Evolutionary conservation across 306 rosid species (phyloP), one percentile per base, ranked within the genome.

Genomic region (Vigna radiata): DNA sequence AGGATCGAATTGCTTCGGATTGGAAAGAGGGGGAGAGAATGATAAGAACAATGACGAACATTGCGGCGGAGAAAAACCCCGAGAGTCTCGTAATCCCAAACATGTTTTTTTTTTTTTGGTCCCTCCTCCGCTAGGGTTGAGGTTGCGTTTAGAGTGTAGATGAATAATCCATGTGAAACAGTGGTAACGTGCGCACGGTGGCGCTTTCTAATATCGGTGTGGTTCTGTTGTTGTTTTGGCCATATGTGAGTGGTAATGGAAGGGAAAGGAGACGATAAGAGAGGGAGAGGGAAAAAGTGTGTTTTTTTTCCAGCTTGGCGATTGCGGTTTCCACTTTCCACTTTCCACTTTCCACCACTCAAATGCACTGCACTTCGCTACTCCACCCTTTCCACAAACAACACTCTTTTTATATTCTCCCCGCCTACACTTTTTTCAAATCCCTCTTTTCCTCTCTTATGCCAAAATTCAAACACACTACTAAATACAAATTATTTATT

Each of bases 1-100:
- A 71, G 61, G 94, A 87, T 11, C 90, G 83, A 76, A 89, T 89
- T 52, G 94, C 94, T 70, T 89, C 94, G 6, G 94, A 86, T 67
- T 89, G 94, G 11, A 89, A 84, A 50, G 94, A 89, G 0, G 94
- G 94, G 18, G 91, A 87, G 33, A 89, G 78, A 47, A 89, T 12
- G 15, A 44, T 44, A 44, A 44, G 49, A 44, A 44, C 36, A 19
- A 89, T 83, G 82, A 82, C 46, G 13, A 87, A 67, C 90, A 89
- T 87, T 53, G 89, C 91, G 17, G 89, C 87, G 39, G 91, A 87
- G 78, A 86, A 81, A 37, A 89, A 82, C 7, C 91, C 87, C 1
- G 94, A 89, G 54, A 89, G 81, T 72, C 83, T 79, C 86, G 82
- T 71, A 7, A 89, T 68, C 94, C 91, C 82, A 21, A 85, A 63